Percentiles rank a stretch among this genome's conserved stretches.
phyloP scores from a whole-genome alignment of 164 flowering plant genomes.

The Tetrastigma voinierianum region DNA sequence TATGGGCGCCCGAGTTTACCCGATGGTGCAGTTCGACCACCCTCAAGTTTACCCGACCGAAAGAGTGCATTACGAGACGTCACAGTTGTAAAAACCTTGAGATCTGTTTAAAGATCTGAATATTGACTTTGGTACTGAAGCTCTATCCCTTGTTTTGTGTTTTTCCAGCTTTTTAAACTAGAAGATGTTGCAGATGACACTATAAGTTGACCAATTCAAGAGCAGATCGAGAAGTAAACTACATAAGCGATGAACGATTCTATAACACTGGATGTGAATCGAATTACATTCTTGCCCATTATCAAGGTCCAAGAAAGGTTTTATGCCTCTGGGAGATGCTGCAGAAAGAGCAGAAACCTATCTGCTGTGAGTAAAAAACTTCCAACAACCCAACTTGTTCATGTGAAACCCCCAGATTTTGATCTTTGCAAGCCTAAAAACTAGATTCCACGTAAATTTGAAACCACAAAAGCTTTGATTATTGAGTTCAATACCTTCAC shows the following conservation, averaged over 20 bases:
- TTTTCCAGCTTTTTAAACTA: slow-evolving; percentile 73
- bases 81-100: too few species aligned
- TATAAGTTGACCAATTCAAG: slow-evolving; percentile 75
- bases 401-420: too few species aligned
- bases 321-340: slow-evolving; percentile 91
- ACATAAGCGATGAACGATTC: slow-evolving; percentile 64
- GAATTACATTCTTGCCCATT: slow-evolving; percentile 79
- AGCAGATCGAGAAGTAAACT: slow-evolving; percentile 52
- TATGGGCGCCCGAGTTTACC: too few species aligned
- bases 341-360: slow-evolving; percentile 55
- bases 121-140: neutral
- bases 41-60: too few species aligned
- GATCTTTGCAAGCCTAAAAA: too few species aligned
- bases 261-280: slow-evolving; percentile 75
- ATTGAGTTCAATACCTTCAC: too few species aligned
- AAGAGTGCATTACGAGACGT: too few species aligned
- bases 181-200: slow-evolving; percentile 97
- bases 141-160: neutral
- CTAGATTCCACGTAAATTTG: too few species aligned
- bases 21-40: too few species aligned
- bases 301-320: slow-evolving; percentile 76
- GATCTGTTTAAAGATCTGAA: too few species aligned
- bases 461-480: too few species aligned
- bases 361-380: slow-evolving; percentile 64
- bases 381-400: too few species aligned